Percentiles rank a stretch among this genome's conserved stretches.
phyloP scores from a whole-genome alignment of 768 basidiomycete genomes.

The Macrolepiota dolichaula region DNA sequence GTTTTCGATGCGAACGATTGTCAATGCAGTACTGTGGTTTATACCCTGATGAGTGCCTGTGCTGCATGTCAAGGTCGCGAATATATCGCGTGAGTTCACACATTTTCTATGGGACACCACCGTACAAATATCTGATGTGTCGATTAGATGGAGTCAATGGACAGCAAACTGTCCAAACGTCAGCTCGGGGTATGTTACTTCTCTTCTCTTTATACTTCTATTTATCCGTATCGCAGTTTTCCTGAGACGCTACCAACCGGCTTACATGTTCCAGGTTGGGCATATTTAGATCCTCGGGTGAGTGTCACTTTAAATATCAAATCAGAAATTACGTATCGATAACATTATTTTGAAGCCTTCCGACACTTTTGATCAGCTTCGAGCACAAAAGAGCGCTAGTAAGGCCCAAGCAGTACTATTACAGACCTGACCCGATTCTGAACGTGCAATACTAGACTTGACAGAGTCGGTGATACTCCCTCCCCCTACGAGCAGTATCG shows the following conservation, averaged over 20 bases:
- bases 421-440: neutral
- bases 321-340: neutral
- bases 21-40: conserved; percentile 54
- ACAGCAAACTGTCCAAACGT: conserved; percentile 40
- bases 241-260: conserved; percentile 44
- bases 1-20: conserved; percentile 37
- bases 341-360: neutral
- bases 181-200: conserved; percentile 21
- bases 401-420: neutral
- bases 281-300: conserved; percentile 52
- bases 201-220: neutral
- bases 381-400: conserved; percentile 1
- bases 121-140: neutral
- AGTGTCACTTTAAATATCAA: neutral
- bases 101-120: neutral
- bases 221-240: conserved; percentile 29
- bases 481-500: neutral
- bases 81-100: conserved; percentile 23
- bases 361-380: conserved; percentile 3
- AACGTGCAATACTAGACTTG: neutral
- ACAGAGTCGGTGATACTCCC: conserved; percentile 7
- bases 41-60: conserved; percentile 56
- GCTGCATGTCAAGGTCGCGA: conserved; percentile 49
- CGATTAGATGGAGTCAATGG: conserved; percentile 50
- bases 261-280: conserved; percentile 58